Evolutionary conservation across 371 early-diverging fungal genomes (phyloP).

Genomic region (Nematocida displodere): DNA sequence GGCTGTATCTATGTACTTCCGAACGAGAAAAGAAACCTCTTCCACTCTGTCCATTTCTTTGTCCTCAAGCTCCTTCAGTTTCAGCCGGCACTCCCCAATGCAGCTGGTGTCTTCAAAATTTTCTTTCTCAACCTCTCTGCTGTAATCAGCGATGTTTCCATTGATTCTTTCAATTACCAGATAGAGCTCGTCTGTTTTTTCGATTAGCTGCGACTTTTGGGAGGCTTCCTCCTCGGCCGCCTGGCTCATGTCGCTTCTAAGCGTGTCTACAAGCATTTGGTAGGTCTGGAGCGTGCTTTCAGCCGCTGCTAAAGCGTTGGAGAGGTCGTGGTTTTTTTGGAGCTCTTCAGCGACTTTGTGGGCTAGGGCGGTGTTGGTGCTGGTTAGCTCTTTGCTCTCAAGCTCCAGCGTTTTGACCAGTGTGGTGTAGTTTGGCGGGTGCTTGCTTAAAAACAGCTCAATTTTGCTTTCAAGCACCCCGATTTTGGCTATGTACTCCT

Average conservation of each 20-base stretch:
- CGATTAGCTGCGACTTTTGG: slow-evolving; percentile 31
- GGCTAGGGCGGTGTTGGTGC: not conserved
- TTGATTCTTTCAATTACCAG: slow-evolving; percentile 29
- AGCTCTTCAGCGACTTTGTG: slow-evolving; percentile 14
- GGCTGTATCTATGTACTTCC: slow-evolving; percentile 45
- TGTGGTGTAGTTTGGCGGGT: slow-evolving; percentile 93
- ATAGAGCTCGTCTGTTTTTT: slow-evolving; percentile 38
- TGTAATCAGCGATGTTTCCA: slow-evolving; percentile 17
- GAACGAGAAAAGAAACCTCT: slow-evolving; percentile 39
- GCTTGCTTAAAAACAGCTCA: slow-evolving; percentile 84
- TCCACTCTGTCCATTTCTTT: slow-evolving; percentile 52
- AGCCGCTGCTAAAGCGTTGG: not conserved
- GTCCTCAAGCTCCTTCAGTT: slow-evolving; percentile 27
- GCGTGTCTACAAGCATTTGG: not conserved
- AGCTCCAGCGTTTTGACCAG: slow-evolving; percentile 99
- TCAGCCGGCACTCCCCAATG: slow-evolving; percentile 4
- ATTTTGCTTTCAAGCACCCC: slow-evolving; percentile 97
- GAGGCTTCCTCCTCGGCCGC: not conserved
- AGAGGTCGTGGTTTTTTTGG: not conserved
- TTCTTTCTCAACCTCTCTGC: slow-evolving; percentile 46
- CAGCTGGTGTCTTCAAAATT: not conserved
- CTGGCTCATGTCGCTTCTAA: slow-evolving; percentile 15
- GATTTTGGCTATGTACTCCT: slow-evolving; percentile 93
- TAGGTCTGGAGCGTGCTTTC: not conserved
- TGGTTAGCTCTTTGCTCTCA: slow-evolving; percentile 66